Evolutionary conservation across 2,329 filamentous ascomycete genomes (phyloP).

Genomic region (Cladosporium sp.): DNA sequence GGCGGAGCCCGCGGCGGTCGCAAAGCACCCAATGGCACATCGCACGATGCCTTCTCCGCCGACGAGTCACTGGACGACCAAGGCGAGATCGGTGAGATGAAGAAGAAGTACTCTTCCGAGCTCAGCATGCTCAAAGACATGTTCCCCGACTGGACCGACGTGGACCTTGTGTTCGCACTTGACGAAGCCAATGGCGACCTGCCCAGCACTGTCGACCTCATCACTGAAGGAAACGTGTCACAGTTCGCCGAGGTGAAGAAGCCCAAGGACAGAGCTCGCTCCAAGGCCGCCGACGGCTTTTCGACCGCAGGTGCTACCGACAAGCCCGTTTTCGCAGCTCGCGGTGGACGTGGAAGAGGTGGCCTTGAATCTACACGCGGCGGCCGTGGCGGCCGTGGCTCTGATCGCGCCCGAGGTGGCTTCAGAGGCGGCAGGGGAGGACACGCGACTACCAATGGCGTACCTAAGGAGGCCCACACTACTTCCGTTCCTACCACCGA

Average conservation of each 20-base stretch:
- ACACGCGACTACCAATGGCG: conserved; percentile 62
- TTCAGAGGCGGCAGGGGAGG: conserved; percentile 64
- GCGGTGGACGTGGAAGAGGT: conserved; percentile 43
- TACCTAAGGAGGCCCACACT: conserved; percentile 59
- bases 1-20: conserved; percentile 46
- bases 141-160: conserved; percentile 93
- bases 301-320: conserved; percentile 54
- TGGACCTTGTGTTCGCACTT: conserved; percentile 89
- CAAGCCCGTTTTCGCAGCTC: conserved; percentile 50
- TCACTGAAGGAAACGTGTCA: conserved; percentile 76
- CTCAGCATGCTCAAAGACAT: conserved; percentile 84
- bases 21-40: conserved; percentile 63
- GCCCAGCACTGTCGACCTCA: conserved; percentile 72
- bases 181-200: conserved; percentile 82
- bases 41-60: conserved; percentile 53
- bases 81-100: conserved; percentile 86
- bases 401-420: conserved; percentile 57
- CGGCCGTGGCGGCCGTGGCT: conserved; percentile 56
- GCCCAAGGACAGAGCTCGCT: conserved; percentile 71
- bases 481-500: conserved; percentile 68
- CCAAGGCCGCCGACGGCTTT: conserved; percentile 68
- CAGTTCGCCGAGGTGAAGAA: conserved; percentile 85
- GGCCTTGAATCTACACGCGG: conserved; percentile 58
- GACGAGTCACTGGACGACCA: conserved; percentile 74
- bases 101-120: conserved; percentile 82